Base-by-base conservation (phyloP, 305 asterid species). In the Solanum aculeatissimum region DNA sequence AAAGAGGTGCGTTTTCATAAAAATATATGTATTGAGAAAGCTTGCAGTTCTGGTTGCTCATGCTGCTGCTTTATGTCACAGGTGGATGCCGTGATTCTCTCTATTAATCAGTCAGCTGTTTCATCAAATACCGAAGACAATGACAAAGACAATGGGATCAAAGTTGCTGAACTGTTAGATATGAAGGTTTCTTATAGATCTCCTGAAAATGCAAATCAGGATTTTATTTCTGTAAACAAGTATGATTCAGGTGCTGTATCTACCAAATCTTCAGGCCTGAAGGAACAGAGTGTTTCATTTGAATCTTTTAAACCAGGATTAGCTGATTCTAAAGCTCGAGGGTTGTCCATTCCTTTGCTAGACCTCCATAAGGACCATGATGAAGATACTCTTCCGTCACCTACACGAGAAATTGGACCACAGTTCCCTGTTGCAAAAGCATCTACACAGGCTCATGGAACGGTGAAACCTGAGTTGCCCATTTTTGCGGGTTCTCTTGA, bases 321-420 rank as follows among this genome's bases (percentile, higher is more conserved):
- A 54, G 85, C 85, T 57, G 90, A 75, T 89, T 86, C 87, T 63
- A 92, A 94, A 91, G 92, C 86, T 83, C 92, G 90, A 88, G 93
- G 92, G 57, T 18, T 88, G 80, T 74, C 93, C 29, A 90, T 90
- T 89, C 99, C 98, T 70, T 85, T 95, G 93, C 89, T 97, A 81
- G 99, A 97, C 87, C 97, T 94, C 85, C 99, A 95, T 89, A 94
- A 91, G 91, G 99, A 92, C 87, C 97, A 97, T 79, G 99, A 97
- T 90, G 92, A 88, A 16, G 98, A 95, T 87, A 95, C 95, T 91
- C 99, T 97, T 86, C 99, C 99, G 83, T 95, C 98, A 47, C 98
- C 98, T 80, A 97, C 99, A 0, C 92, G 95, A 81, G 97, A 91
- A 86, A 89, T 91, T 69, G 88, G 92, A 83, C 86, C 91, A 71